These are phyloP conservation scores for Rhynchosporium secalis DNA, from an alignment of 2,329 filamentous ascomycete genomes.

Conservation along the genomic window DNA sequence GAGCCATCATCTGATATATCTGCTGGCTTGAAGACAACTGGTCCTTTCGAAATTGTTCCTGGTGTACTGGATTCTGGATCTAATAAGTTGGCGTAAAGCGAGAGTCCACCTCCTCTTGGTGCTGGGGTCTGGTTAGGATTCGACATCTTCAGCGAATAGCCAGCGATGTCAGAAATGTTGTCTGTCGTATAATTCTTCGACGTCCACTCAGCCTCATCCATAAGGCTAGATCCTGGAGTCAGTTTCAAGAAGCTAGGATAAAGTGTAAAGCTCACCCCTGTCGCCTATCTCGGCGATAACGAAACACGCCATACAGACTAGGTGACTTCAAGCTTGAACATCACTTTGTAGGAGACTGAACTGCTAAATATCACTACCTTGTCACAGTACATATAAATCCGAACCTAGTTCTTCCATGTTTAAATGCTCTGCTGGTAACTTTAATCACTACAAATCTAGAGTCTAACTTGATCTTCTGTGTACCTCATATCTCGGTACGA, in stretches of 20 bases:
- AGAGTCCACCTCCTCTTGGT: conserved; percentile 54
- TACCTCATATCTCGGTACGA: conserved; percentile 8
- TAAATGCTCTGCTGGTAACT: conserved; percentile 20
- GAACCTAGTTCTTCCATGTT: conserved; percentile 13
- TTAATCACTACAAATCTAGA: conserved; percentile 2
- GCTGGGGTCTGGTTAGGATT: conserved; percentile 33
- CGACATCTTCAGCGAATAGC: conserved; percentile 32
- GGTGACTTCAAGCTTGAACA: not conserved
- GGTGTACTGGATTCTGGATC: conserved; percentile 56
- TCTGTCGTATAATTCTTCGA: not conserved
- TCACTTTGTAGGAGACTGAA: not conserved
- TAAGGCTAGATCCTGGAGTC: conserved; percentile 22
- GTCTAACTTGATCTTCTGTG: not conserved
- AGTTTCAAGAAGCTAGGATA: not conserved
- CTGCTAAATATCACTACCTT: conserved; percentile 1
- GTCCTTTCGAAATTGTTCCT: conserved; percentile 71
- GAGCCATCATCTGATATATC: conserved; percentile 47
- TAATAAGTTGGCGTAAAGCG: conserved; percentile 83
- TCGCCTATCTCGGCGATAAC: conserved; percentile 19
- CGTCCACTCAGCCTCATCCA: conserved; percentile 26
- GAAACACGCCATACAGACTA: conserved; percentile 10
- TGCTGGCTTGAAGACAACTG: conserved; percentile 65
- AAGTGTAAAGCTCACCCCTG: not conserved
- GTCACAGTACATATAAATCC: not conserved
- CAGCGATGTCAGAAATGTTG: not conserved